Conservation (phyloP, 2,329 filamentous ascomycete species). For the Xylogone sp. region DNA sequence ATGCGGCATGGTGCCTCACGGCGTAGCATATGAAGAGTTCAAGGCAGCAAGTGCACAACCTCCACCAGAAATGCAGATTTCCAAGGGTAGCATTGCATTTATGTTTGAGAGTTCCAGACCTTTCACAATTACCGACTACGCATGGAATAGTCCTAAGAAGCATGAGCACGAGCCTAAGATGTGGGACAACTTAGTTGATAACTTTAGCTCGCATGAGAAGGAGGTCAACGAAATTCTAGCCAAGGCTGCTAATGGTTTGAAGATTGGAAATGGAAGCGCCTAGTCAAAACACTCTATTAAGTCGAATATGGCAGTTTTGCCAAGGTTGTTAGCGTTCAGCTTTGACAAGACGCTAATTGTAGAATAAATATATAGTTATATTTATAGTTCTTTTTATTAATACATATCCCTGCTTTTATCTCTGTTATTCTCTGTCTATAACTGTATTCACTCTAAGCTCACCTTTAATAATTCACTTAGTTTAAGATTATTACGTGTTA, state of each 20-base stretch:
- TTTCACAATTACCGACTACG: conserved; percentile 56
- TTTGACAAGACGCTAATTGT: too few species aligned
- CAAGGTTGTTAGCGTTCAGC: too few species aligned
- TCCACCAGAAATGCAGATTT: conserved; percentile 41
- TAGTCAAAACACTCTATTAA: neutral
- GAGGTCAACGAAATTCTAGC: conserved; percentile 41
- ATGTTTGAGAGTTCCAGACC: conserved; percentile 50
- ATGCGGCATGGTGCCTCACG: conserved; percentile 43
- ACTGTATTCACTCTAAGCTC: too few species aligned
- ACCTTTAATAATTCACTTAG: too few species aligned
- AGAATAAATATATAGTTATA: too few species aligned
- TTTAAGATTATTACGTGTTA: too few species aligned
- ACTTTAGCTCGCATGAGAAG: conserved; percentile 42
- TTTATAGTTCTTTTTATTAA: too few species aligned
- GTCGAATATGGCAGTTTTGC: too few species aligned
- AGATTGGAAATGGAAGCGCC: conserved; percentile 10
- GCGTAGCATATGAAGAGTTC: conserved; percentile 41
- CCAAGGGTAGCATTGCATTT: conserved; percentile 43
- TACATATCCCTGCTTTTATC: too few species aligned
- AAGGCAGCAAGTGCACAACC: conserved; percentile 44
- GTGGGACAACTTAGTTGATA: conserved; percentile 52
- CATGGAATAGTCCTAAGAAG: conserved; percentile 34
- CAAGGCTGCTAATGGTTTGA: conserved; percentile 10
- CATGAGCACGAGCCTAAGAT: conserved; percentile 45
- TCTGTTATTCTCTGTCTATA: too few species aligned